Conservation (phyloP, 768 basidiomycete genomes). For the Hericium coralloides region DNA sequence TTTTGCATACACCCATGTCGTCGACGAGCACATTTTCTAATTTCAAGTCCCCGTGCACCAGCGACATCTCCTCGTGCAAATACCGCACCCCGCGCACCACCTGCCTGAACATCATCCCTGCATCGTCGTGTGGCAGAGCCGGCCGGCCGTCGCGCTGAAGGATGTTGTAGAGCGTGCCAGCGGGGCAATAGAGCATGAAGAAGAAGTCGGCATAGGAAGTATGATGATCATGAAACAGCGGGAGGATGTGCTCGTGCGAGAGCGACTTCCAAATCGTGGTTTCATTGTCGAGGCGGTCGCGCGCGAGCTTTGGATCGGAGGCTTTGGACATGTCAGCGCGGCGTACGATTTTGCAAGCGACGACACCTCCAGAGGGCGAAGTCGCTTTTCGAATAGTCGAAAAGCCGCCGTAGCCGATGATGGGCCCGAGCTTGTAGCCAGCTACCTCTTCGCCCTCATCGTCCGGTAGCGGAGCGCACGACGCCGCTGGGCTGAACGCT, state of each 20-base stretch:
- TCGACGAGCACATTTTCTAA: slow-evolving; percentile 94
- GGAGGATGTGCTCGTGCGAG: slow-evolving; percentile 80
- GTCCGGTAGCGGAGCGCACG: slow-evolving; percentile 38
- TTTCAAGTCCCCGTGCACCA: slow-evolving; percentile 93
- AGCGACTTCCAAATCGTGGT: slow-evolving; percentile 64
- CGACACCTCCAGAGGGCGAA: slow-evolving; percentile 49
- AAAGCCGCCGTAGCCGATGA: slow-evolving; percentile 76
- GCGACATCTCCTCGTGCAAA: slow-evolving; percentile 65
- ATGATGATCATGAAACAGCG: slow-evolving; percentile 60
- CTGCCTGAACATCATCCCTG: slow-evolving; percentile 80
- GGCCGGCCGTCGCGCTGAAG: slow-evolving; percentile 62
- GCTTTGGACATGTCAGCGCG: slow-evolving; percentile 47
- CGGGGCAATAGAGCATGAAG: slow-evolving; percentile 77
- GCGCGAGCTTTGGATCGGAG: slow-evolving; percentile 35
- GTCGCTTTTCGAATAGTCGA: slow-evolving; percentile 69
- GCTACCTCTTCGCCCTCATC: slow-evolving; percentile 58
- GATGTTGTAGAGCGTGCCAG: slow-evolving; percentile 79
- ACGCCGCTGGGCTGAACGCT: slow-evolving; percentile 39
- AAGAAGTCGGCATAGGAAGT: slow-evolving; percentile 64
- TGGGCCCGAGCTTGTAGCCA: slow-evolving; percentile 66
- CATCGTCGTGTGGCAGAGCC: slow-evolving; percentile 67
- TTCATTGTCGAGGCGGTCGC: slow-evolving; percentile 60
- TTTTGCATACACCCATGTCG: slow-evolving; percentile 78
- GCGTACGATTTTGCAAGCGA: slow-evolving; percentile 79
- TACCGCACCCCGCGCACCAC: slow-evolving; percentile 77